Evolutionary conservation across 495 filamentous ascomycete genomes (phyloP).

Genomic region (Annulohypoxylon stygium): DNA sequence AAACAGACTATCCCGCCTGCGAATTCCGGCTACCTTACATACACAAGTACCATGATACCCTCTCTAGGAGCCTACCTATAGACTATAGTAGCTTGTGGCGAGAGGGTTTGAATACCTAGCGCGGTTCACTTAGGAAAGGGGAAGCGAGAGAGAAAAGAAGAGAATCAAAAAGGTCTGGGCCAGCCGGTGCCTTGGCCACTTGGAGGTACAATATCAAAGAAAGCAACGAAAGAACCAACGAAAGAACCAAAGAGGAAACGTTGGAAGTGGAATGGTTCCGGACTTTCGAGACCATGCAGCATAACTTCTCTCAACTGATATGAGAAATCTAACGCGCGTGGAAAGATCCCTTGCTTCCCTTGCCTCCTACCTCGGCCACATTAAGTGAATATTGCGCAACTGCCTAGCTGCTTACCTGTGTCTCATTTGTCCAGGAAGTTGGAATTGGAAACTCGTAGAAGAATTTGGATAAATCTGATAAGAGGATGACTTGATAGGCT

Average conservation of each 20-base stretch:
- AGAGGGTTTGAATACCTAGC: conserved; percentile 13
- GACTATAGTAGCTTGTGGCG: conserved; percentile 16
- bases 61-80: conserved; percentile 4
- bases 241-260: too few relatives aligned
- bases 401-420: conserved; percentile 18
- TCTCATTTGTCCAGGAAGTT: conserved; percentile 28
- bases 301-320: background rate
- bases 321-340: conserved; percentile 2
- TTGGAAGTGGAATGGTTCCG: conserved; percentile 1
- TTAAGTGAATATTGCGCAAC: conserved; percentile 18
- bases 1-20: conserved; percentile 30
- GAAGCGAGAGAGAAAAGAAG: conserved; percentile 15
- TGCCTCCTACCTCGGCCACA: conserved; percentile 28
- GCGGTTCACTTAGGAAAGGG: conserved; percentile 38
- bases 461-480: conserved; percentile 34
- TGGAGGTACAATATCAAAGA: conserved; percentile 5
- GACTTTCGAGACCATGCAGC: background rate
- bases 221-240: conserved; percentile 9
- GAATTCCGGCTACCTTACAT: conserved; percentile 15
- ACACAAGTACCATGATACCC: conserved; percentile 24
- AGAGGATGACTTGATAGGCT: conserved; percentile 32
- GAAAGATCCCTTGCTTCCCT: conserved; percentile 25
- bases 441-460: conserved; percentile 37
- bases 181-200: conserved; percentile 21
- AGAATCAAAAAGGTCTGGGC: conserved; percentile 25